A percentile compares a stretch with the other conserved stretches of the same genome.
phyloP scores from a whole-genome alignment of 176 grass and related monocot genomes.

The Cenchrus purpureus region DNA sequence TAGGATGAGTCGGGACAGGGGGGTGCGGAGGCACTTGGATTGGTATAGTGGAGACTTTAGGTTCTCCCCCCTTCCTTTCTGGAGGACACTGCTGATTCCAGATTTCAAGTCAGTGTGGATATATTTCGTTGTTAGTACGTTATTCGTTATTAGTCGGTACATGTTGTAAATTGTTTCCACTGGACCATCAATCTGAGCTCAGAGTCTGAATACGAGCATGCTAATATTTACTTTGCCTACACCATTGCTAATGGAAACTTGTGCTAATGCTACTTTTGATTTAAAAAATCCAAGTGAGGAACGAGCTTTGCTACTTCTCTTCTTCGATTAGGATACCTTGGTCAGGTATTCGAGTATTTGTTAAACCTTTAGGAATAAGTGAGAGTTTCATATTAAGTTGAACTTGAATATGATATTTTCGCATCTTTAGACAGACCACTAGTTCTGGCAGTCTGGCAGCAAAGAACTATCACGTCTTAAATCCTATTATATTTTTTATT shows the following conservation, averaged over 20 bases:
- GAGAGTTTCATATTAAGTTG: neutral
- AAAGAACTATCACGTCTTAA: neutral
- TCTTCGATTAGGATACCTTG: neutral
- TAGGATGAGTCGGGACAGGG: no score
- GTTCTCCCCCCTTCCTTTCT: neutral
- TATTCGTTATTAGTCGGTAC: neutral
- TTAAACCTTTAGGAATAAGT: neutral
- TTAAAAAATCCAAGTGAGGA: neutral
- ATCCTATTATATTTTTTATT: neutral
- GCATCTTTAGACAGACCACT: neutral
- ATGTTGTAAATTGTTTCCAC: conserved; percentile 7
- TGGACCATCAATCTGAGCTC: neutral
- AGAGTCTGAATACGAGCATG: neutral
- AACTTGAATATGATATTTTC: neutral
- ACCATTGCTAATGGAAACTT: neutral
- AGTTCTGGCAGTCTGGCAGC: neutral
- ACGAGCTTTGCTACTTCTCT: neutral
- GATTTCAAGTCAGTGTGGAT: neutral
- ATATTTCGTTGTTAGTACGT: neutral
- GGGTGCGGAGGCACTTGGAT: neutral
- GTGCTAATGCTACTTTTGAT: neutral
- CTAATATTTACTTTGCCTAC: neutral
- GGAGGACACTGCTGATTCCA: neutral
- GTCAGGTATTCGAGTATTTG: neutral
- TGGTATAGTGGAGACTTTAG: neutral